Conservation (phyloP, 441 rosid genomes). For the Pelargonium cotyledonis region DNA sequence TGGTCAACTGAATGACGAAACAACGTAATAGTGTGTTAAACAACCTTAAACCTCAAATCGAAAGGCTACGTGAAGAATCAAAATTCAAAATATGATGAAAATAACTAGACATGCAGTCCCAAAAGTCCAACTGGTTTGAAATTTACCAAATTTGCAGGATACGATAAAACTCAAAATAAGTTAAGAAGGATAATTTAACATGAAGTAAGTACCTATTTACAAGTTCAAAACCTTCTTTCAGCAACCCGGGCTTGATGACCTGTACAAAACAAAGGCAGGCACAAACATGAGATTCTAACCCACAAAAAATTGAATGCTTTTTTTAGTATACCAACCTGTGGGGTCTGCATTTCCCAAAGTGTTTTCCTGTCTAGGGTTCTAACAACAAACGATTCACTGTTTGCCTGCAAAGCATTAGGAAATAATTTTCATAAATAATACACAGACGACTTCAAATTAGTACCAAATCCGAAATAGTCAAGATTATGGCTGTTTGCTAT, state of each 20-base stretch:
- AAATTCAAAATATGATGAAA: neutral
- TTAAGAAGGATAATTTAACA: neutral
- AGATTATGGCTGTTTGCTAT: slow-evolving; percentile 8
- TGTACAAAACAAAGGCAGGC: slow-evolving; percentile 21
- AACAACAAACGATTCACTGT: slow-evolving; percentile 62
- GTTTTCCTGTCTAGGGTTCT: slow-evolving; percentile 83
- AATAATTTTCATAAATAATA: neutral
- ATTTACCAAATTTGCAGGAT: neutral
- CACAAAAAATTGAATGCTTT: neutral
- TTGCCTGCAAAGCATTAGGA: slow-evolving; percentile 42
- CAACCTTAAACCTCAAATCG: neutral
- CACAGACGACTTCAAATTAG: neutral
- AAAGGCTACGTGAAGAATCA: neutral
- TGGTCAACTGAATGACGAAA: too few relatives aligned
- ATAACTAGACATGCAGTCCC: neutral
- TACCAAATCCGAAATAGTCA: neutral
- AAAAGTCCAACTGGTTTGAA: neutral
- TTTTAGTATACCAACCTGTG: slow-evolving; percentile 49
- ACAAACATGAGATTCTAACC: neutral
- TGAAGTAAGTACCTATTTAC: slow-evolving; percentile 56
- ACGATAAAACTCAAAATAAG: neutral
- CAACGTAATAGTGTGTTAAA: too few relatives aligned
- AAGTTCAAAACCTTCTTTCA: slow-evolving; percentile 74
- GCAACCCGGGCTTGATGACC: slow-evolving; percentile 80
- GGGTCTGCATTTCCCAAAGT: slow-evolving; percentile 98